A percentile compares a stretch with the other conserved stretches of the same genome.
These are phyloP conservation scores for Brassica incana DNA, from an alignment of 345 rosid genomes.

Conservation along the genomic window DNA sequence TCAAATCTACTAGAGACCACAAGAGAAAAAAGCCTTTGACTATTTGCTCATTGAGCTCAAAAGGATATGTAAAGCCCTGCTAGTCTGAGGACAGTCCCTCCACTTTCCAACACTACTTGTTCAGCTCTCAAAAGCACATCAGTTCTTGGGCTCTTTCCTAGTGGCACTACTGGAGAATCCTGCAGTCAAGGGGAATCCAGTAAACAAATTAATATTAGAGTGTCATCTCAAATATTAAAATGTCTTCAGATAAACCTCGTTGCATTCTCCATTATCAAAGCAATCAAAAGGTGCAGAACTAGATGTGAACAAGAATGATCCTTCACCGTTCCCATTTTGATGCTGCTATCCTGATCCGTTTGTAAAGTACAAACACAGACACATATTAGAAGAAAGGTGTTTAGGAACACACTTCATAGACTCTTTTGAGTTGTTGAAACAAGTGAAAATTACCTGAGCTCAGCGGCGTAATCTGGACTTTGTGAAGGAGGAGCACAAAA, in stretches of 20 bases:
- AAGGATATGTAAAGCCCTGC: conserved; percentile 99
- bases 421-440: background rate
- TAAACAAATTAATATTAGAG: no score
- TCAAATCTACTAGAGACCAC: conserved; percentile 14
- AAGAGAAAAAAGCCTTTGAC: background rate
- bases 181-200: conserved; percentile 32
- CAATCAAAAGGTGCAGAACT: conserved; percentile 84
- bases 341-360: conserved; percentile 71
- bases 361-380: conserved; percentile 10
- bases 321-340: conserved; percentile 87
- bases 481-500: conserved; percentile 96
- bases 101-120: conserved; percentile 63
- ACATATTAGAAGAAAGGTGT: background rate
- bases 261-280: conserved; percentile 70
- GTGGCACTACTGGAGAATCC: conserved; percentile 78
- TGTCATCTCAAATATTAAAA: background rate
- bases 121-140: conserved; percentile 87
- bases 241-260: conserved; percentile 58
- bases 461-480: conserved; percentile 75
- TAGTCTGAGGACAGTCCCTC: conserved; percentile 79
- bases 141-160: conserved; percentile 86
- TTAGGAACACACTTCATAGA: background rate
- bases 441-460: conserved; percentile 60
- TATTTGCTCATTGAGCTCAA: conserved; percentile 6
- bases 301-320: conserved; percentile 85